A percentile compares a stretch with the other conserved stretches of the same genome.
These are phyloP conservation scores for Didymosphaeria variabile DNA, from an alignment of 2,329 filamentous ascomycete species.

Conservation along the genomic window DNA sequence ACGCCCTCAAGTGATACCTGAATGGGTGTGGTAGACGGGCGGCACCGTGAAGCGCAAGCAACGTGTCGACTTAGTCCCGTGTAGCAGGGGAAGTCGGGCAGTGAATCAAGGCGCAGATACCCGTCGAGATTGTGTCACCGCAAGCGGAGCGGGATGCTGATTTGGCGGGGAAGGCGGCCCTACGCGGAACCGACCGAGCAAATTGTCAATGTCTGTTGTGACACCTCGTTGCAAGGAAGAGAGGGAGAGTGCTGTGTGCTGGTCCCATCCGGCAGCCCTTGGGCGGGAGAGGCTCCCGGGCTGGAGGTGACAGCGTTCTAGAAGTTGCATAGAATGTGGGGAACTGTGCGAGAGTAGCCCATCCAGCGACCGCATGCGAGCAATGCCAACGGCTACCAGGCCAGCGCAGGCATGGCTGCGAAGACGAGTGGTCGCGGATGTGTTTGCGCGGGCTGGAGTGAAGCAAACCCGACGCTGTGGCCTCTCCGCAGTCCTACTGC, in stretches of 20 bases:
- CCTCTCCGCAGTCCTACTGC: not conserved
- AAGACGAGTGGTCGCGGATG: constrained; percentile 1
- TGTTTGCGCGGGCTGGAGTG: constrained; percentile 15
- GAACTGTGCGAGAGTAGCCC: not conserved
- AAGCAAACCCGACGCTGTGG: constrained; percentile 15
- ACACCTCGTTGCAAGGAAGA: constrained; percentile 5
- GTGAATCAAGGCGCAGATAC: constrained; percentile 1
- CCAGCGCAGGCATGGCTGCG: constrained; percentile 4
- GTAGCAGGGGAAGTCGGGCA: constrained; percentile 12
- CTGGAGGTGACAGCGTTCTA: constrained; percentile 7
- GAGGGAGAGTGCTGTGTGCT: constrained; percentile 12
- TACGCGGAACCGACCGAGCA: constrained; percentile 1
- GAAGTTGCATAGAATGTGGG: constrained; percentile 11
- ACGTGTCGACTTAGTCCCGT: constrained; percentile 9
- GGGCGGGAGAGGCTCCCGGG: constrained; percentile 11
- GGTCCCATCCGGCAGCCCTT: constrained; percentile 6
- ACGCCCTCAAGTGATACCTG: not conserved
- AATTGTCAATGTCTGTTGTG: not conserved
- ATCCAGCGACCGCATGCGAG: not conserved
- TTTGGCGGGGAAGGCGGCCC: constrained; percentile 13
- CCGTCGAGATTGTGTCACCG: constrained; percentile 6
- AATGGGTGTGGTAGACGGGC: constrained; percentile 7
- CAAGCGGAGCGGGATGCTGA: not conserved
- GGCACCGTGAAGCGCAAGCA: constrained; percentile 1
- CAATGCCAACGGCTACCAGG: constrained; percentile 4